Percentiles rank a stretch among this genome's conserved stretches.
phyloP scores from a whole-genome alignment of 140 eudicot genomes.

The Cichorium intybus region DNA sequence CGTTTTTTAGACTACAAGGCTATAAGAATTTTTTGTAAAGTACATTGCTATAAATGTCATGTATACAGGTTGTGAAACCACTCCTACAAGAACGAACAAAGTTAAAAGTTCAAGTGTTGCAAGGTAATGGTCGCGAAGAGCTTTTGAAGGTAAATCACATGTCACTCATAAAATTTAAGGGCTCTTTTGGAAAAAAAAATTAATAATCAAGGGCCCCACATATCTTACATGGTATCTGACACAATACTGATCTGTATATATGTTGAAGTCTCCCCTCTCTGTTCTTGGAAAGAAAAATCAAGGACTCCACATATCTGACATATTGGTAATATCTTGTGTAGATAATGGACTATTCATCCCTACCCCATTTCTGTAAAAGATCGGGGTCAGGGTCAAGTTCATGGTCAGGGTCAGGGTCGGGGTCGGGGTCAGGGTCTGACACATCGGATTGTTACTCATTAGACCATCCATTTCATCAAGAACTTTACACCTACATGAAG shows the following conservation, averaged over 20 bases:
- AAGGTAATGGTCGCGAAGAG: conserved; percentile 70
- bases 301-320: too few relatives aligned
- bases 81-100: conserved; percentile 79
- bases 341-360: conserved; percentile 76
- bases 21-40: not conserved
- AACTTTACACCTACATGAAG: conserved; percentile 64
- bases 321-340: too few relatives aligned
- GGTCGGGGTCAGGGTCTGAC: conserved; percentile 32
- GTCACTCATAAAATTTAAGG: not conserved
- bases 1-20: too few relatives aligned
- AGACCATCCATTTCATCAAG: conserved; percentile 77
- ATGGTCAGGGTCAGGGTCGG: conserved; percentile 29
- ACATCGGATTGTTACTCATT: conserved; percentile 48
- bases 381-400: conserved; percentile 46
- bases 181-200: not conserved
- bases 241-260: too few relatives aligned
- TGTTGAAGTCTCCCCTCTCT: too few relatives aligned
- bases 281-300: too few relatives aligned
- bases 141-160: conserved; percentile 50
- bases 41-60: not conserved
- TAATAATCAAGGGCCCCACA: too few relatives aligned
- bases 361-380: conserved; percentile 75
- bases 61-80: conserved; percentile 76
- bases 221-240: too few relatives aligned
- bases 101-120: conserved; percentile 58